These are phyloP conservation scores for Amesomyces nigricolor DNA, from an alignment of 2,329 filamentous ascomycete genomes.

Conservation along the genomic window DNA sequence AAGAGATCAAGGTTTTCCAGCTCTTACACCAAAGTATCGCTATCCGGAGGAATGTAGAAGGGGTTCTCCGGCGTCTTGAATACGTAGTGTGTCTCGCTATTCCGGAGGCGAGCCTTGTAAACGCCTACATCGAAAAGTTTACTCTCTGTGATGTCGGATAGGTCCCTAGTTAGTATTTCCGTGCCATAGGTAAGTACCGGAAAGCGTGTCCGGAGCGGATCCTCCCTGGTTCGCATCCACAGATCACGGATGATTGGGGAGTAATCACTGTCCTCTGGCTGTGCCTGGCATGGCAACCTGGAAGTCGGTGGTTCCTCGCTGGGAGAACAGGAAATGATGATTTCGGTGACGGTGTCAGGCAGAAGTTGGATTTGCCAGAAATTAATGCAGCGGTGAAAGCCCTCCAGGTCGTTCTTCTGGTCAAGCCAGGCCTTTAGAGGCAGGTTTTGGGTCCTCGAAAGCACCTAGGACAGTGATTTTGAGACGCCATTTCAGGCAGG, in stretches of 20 bases:
- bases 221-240: conserved; percentile 2
- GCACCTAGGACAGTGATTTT: no score
- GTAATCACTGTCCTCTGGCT: conserved; percentile 8
- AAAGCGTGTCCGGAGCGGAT: conserved; percentile 10
- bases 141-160: conserved; percentile 8
- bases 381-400: no score
- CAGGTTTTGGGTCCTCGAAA: no score
- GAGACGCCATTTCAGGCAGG: no score
- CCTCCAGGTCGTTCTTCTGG: no score
- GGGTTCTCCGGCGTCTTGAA: conserved; percentile 26
- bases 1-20: conserved; percentile 24
- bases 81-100: conserved; percentile 15
- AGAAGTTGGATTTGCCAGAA: neutral
- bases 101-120: neutral
- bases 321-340: neutral
- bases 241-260: neutral
- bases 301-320: neutral
- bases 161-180: neutral
- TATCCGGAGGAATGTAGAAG: conserved; percentile 24
- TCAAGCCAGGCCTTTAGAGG: no score
- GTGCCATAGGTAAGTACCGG: neutral
- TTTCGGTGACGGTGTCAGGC: conserved; percentile 12
- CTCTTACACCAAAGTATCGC: conserved; percentile 24
- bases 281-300: conserved; percentile 1
- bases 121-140: conserved; percentile 3